phyloP scores from a whole-genome alignment of 2,329 filamentous ascomycete genomes.

The Atkinsonella hypoxylon region DNA sequence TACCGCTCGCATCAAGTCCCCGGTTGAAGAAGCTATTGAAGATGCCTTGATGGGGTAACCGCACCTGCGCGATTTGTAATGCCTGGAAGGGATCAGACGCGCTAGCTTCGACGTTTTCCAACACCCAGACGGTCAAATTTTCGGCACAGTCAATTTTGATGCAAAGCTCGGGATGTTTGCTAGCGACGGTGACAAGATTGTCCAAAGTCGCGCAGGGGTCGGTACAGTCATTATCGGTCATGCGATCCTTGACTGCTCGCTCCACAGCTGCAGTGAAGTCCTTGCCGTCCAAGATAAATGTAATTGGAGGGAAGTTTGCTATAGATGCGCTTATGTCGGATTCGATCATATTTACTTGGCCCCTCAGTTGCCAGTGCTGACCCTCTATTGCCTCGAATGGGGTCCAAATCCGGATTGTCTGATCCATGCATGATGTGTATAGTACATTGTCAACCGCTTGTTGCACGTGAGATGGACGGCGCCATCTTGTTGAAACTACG shows the following conservation, averaged over 20 bases:
- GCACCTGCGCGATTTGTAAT: conserved; percentile 78
- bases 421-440: conserved; percentile 79
- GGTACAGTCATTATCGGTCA: conserved; percentile 42
- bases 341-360: conserved; percentile 61
- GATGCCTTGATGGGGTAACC: conserved; percentile 41
- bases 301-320: conserved; percentile 22
- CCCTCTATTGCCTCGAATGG: conserved; percentile 59
- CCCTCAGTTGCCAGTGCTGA: conserved; percentile 68
- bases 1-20: background rate
- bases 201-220: conserved; percentile 59
- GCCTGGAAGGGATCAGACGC: conserved; percentile 52
- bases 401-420: conserved; percentile 72
- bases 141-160: conserved; percentile 75
- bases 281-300: conserved; percentile 71
- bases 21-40: conserved; percentile 18
- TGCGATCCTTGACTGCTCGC: conserved; percentile 51
- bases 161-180: conserved; percentile 76
- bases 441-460: conserved; percentile 77
- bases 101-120: conserved; percentile 74
- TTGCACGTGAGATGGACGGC: conserved; percentile 61
- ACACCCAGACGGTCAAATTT: conserved; percentile 81
- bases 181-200: conserved; percentile 76
- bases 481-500: conserved; percentile 81
- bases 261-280: conserved; percentile 72
- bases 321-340: conserved; percentile 44